Base-by-base conservation (phyloP, 768 basidiomycete species). In the Collybia mongolica region DNA sequence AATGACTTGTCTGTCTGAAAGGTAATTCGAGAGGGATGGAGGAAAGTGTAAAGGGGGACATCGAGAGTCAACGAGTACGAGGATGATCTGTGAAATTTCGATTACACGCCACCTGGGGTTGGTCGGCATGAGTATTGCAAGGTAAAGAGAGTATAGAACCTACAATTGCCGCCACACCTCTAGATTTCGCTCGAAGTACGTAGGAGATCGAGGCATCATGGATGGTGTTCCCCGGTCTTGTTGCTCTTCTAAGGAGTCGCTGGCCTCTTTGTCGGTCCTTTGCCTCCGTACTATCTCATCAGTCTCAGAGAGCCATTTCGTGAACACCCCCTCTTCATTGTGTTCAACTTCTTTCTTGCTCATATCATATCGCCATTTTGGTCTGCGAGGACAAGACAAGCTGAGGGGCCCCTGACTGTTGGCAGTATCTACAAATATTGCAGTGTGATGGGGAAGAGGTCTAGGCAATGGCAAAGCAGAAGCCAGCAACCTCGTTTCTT, bases 91-190 rank as follows among this genome's bases (percentile, higher is more conserved):
- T 0, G 91, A 91, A 20, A 90, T 87, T 69, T 98, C 96, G 5
- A 87, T 84, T 18, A 97, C 95, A 32, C 96, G 82, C 96, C 96
- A 98, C 58, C 89, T 92, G 58, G 6, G 44, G 38, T 35, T 36
- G 19, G n/a, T 42, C 7, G 44, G 37, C 14, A 53, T 54, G 18
- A 64, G 37, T 49, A 41, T 49, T 26, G 42, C 42, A 42, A 42
- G 29, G 51, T 32, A 45, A 2, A 40, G 14, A 39, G 42, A 28
- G 28, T 36, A 48, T 47, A 46, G 29, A 6, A 76, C 88, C 58
- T 66, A 91, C 83, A 98, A 70, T 71, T 98, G 96, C 54, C 95
- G 71, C 94, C 94, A 98, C 12, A 97, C 93, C 62, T 97, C 90
- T 39, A 97, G 60, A 65, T 98, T 97, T 37, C 90, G 79, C 67